Percentiles rank a stretch among this genome's conserved stretches.
Conservation (phyloP, 1,139 yeast genomes). For the Yamadazyma mexicana region DNA sequence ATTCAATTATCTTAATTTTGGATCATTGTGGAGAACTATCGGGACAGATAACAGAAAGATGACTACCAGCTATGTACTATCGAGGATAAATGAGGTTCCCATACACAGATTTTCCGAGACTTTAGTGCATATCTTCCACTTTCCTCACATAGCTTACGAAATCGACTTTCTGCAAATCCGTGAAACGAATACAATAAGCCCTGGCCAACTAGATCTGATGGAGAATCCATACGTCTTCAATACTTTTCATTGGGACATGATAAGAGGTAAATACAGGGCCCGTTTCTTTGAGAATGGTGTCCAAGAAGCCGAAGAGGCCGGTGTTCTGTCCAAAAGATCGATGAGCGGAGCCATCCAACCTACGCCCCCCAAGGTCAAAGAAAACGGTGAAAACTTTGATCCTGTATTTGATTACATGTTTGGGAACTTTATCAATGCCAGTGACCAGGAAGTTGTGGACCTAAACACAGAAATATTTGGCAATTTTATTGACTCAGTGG, state of each 20-base stretch:
- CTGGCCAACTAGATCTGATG: not conserved
- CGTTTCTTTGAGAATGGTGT: no score
- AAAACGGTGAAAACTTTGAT: no score
- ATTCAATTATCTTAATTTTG: slow-evolving; percentile 20
- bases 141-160: slow-evolving; percentile 21
- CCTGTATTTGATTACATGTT: slow-evolving; percentile 6
- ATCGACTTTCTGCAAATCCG: slow-evolving; percentile 2
- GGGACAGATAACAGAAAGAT: not conserved
- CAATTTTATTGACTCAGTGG: slow-evolving; percentile 7
- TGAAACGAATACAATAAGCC: not conserved
- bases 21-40: slow-evolving; percentile 2
- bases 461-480: slow-evolving; percentile 6
- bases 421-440: slow-evolving; percentile 2
- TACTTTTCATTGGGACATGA: not conserved
- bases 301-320: no score
- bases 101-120: slow-evolving; percentile 19
- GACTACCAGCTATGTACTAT: not conserved
- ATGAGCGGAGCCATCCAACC: no score
- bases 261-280: not conserved
- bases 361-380: no score
- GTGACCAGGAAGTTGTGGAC: not conserved
- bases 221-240: slow-evolving; percentile 1
- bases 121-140: slow-evolving; percentile 18
- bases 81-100: slow-evolving; percentile 23
- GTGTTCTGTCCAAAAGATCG: no score